Conservation (phyloP, 805 yeast species). For the Candida glaebosa region DNA sequence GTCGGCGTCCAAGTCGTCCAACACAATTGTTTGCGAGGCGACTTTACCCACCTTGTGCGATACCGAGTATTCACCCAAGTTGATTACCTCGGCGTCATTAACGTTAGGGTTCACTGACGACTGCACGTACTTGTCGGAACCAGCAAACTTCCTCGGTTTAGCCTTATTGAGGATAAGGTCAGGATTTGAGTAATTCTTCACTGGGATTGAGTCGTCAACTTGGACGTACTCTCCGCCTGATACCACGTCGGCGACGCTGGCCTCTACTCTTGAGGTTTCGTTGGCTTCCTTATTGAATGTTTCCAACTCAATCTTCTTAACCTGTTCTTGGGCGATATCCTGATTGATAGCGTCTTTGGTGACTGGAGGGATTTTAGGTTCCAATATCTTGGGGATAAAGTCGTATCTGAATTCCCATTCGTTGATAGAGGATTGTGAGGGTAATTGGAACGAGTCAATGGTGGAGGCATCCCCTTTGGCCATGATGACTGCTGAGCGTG, state of each 20-base stretch:
- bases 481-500: background rate
- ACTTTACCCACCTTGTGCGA: conserved; percentile 33
- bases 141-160: conserved; percentile 27
- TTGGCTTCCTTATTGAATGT: conserved; percentile 30
- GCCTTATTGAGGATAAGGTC: conserved; percentile 9
- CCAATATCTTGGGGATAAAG: conserved; percentile 37
- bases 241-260: conserved; percentile 37
- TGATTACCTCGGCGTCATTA: conserved; percentile 33
- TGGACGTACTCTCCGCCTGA: conserved; percentile 43
- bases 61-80: conserved; percentile 32
- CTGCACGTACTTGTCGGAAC: conserved; percentile 39
- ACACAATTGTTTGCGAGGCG: conserved; percentile 26
- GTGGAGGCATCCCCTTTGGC: conserved; percentile 59
- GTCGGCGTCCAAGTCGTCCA: conserved; percentile 39
- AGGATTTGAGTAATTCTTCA: conserved; percentile 30
- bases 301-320: conserved; percentile 35
- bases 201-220: conserved; percentile 17
- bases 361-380: conserved; percentile 43
- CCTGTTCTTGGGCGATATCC: conserved; percentile 44
- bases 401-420: conserved; percentile 51
- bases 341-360: conserved; percentile 48
- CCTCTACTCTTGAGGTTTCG: conserved; percentile 41
- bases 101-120: conserved; percentile 39
- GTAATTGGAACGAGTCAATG: conserved; percentile 54
- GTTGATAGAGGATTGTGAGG: conserved; percentile 43